A percentile compares a stretch with the other conserved stretches of the same genome.
Conservation (phyloP, 257 asterid species). For the Penstemon eatonii region DNA sequence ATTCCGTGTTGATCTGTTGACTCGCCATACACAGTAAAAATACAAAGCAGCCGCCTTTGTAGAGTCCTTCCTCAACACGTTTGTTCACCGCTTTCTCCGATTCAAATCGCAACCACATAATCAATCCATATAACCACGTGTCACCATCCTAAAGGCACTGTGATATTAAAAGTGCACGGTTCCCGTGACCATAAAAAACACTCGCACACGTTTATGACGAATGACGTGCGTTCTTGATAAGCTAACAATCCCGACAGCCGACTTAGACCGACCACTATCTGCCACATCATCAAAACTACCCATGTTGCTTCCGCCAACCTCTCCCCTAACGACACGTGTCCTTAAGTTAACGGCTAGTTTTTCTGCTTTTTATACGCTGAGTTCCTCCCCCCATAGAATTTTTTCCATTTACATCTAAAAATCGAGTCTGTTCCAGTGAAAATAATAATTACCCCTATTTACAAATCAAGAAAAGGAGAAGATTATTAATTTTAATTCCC, state of each 20-base stretch:
- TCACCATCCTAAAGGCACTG: background rate
- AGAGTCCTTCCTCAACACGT: constrained; percentile 22
- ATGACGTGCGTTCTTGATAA: constrained; percentile 27
- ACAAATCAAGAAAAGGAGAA: too few species aligned
- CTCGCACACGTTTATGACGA: constrained; percentile 23
- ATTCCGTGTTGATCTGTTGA: background rate
- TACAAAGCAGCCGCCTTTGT: constrained; percentile 34
- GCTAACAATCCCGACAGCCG: constrained; percentile 39
- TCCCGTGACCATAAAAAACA: background rate
- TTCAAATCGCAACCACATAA: constrained; percentile 23
- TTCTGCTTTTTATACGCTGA: constrained; percentile 9
- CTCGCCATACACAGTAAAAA: background rate
- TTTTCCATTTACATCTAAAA: constrained; percentile 28
- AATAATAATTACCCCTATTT: background rate
- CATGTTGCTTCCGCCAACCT: constrained; percentile 35
- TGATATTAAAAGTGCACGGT: background rate
- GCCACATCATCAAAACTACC: constrained; percentile 43
- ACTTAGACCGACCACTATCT: constrained; percentile 47
- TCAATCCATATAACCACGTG: constrained; percentile 20
- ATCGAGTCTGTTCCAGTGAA: constrained; percentile 34
- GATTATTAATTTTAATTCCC: too few species aligned
- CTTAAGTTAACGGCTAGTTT: constrained; percentile 56
- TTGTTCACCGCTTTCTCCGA: background rate
- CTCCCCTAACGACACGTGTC: constrained; percentile 36
- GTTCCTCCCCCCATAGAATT: background rate